Evolutionary conservation across 148 eudicot species (phyloP).

Genomic region (Dysphania ambrosioides): DNA sequence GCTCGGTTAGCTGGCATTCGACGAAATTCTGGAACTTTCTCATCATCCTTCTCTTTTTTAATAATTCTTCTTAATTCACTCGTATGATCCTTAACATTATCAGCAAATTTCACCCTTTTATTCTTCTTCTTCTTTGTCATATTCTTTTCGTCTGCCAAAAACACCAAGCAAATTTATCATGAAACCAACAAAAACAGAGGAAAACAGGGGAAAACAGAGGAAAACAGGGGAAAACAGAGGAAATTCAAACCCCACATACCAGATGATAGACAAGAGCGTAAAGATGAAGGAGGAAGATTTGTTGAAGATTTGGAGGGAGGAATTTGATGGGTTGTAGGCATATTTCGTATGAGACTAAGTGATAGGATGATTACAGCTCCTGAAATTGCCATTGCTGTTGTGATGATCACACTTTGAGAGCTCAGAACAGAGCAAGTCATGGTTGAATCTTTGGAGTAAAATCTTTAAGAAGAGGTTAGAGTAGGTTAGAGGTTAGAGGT

Average conservation of each 20-base stretch:
- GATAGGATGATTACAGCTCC: constrained; percentile 51
- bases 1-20: constrained; percentile 54
- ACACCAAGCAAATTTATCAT: background rate
- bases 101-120: constrained; percentile 64
- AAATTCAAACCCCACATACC: constrained; percentile 25
- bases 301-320: constrained; percentile 13
- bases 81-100: constrained; percentile 36
- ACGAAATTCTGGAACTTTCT: constrained; percentile 8
- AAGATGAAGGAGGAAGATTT: constrained; percentile 9
- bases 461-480: background rate
- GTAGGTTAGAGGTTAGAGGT: background rate
- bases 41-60: constrained; percentile 13
- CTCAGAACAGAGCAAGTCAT: constrained; percentile 40
- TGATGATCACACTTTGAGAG: constrained; percentile 49
- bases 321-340: constrained; percentile 21
- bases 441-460: background rate
- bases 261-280: constrained; percentile 51
- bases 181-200: background rate
- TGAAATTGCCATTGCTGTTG: constrained; percentile 67
- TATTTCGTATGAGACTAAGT: constrained; percentile 32
- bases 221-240: constrained; percentile 18
- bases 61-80: background rate
- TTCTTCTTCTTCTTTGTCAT: constrained; percentile 37
- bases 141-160: constrained; percentile 31
- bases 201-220: background rate